Percentiles rank a stretch among this genome's conserved stretches.
Conservation (phyloP, 1,284 basidiomycete species). For the Termitomyces sp. region DNA sequence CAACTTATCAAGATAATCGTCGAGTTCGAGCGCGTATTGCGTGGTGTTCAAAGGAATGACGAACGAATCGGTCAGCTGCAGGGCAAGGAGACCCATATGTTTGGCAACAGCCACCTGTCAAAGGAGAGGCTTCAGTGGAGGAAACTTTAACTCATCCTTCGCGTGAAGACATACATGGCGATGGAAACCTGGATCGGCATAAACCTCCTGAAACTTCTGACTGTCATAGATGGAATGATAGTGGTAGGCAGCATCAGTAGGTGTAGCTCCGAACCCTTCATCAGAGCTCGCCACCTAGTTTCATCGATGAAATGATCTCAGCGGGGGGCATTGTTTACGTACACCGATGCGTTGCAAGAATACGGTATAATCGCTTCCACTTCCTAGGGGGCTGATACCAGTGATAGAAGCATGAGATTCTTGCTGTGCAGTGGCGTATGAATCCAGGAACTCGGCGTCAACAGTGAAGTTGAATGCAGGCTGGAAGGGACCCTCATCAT, state of each 20-base stretch:
- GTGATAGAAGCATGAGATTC: constrained; percentile 24
- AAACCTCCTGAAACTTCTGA: constrained; percentile 69
- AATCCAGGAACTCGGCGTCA: constrained; percentile 28
- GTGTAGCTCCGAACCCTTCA: constrained; percentile 39
- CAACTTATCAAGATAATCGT: constrained; percentile 53
- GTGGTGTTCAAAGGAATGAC: constrained; percentile 73
- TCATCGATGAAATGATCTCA: neutral
- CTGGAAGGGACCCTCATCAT: constrained; percentile 51
- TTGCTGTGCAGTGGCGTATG: constrained; percentile 20
- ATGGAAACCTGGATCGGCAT: constrained; percentile 73
- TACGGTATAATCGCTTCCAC: constrained; percentile 73
- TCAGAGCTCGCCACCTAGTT: constrained; percentile 44
- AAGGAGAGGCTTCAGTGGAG: neutral
- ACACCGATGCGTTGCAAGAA: constrained; percentile 63
- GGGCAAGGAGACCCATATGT: constrained; percentile 55
- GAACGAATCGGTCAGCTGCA: constrained; percentile 60
- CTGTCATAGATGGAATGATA: constrained; percentile 84
- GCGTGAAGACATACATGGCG: constrained; percentile 48
- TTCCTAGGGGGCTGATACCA: constrained; percentile 38
- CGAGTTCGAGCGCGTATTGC: constrained; percentile 65
- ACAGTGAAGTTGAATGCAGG: constrained; percentile 20
- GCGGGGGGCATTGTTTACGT: constrained; percentile 14
- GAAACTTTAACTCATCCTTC: neutral
- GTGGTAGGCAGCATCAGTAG: constrained; percentile 67
- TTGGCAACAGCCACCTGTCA: constrained; percentile 49